A percentile compares a stretch with the other conserved stretches of the same genome.
Evolutionary conservation across 768 basidiomycete species (phyloP).

Genomic region (Porphyrellus cyaneotinctus): DNA sequence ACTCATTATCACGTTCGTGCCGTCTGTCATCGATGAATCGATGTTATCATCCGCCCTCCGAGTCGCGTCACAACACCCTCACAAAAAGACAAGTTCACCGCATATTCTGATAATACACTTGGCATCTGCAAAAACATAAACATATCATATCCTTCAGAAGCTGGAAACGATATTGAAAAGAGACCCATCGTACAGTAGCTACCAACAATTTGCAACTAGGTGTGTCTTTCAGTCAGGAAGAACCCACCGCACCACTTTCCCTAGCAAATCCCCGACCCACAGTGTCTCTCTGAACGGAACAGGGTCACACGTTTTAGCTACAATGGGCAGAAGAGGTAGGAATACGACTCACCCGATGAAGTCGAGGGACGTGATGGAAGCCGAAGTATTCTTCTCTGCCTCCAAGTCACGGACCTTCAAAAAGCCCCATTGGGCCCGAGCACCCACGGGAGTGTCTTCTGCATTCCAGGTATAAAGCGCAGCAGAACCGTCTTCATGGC

Average conservation of each 20-base stretch:
- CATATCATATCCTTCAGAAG: no score
- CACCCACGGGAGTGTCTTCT: conserved; percentile 62
- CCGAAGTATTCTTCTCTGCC: conserved; percentile 38
- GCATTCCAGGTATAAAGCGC: conserved; percentile 82
- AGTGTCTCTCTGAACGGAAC: conserved; percentile 17
- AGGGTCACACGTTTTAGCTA: not conserved
- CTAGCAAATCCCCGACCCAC: conserved; percentile 25
- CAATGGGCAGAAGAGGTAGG: not conserved
- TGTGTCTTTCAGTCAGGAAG: conserved; percentile 17
- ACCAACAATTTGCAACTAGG: not conserved
- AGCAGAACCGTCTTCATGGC: conserved; percentile 70
- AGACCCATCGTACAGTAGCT: no score
- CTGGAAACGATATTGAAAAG: no score
- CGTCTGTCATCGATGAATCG: no score
- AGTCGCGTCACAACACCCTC: no score
- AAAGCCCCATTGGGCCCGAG: conserved; percentile 74
- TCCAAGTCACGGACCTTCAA: conserved; percentile 64
- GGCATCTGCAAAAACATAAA: no score
- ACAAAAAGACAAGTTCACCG: no score
- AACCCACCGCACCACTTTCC: conserved; percentile 24
- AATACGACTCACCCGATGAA: conserved; percentile 64
- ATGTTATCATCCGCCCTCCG: no score
- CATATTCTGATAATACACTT: not conserved
- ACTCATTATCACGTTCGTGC: no score
- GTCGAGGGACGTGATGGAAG: conserved; percentile 68